A percentile compares a stretch with the other conserved stretches of the same genome.
phyloP scores from a whole-genome alignment of 768 basidiomycete species.

The Termitomyces sp. region DNA sequence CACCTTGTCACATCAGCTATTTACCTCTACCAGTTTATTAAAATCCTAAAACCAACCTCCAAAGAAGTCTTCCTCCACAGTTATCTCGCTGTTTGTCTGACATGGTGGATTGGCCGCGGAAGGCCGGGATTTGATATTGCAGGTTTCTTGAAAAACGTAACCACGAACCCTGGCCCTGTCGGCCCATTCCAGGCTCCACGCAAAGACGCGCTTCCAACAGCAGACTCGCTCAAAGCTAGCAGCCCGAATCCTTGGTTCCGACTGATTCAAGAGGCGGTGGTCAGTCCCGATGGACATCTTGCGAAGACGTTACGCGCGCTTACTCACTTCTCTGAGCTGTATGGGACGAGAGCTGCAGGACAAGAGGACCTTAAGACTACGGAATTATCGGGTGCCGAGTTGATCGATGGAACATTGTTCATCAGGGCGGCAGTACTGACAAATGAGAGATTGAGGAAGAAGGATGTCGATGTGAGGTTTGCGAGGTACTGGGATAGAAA shows the following conservation, averaged over 20 bases:
- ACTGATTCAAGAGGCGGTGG: slow-evolving; percentile 45
- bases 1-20: slow-evolving; percentile 63
- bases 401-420: slow-evolving; percentile 55
- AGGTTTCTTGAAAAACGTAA: slow-evolving; percentile 37
- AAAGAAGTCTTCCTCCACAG: slow-evolving; percentile 50
- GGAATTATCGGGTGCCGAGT: slow-evolving; percentile 36
- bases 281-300: slow-evolving; percentile 52
- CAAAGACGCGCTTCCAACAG: slow-evolving; percentile 17
- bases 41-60: slow-evolving; percentile 32
- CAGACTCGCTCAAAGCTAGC: slow-evolving; percentile 26
- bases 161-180: slow-evolving; percentile 12
- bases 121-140: slow-evolving; percentile 43
- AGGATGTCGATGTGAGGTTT: slow-evolving; percentile 18
- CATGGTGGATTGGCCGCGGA: slow-evolving; percentile 54
- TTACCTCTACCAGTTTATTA: slow-evolving; percentile 49
- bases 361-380: slow-evolving; percentile 19
- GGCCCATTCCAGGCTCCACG: slow-evolving; percentile 18
- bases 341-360: slow-evolving; percentile 25
- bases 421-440: slow-evolving; percentile 47
- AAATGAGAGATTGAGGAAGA: slow-evolving; percentile 26
- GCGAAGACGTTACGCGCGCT: slow-evolving; percentile 33
- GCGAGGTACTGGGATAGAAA: slow-evolving; percentile 17
- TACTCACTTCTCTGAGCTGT: slow-evolving; percentile 24
- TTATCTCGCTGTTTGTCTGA: slow-evolving; percentile 48
- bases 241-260: slow-evolving; percentile 57